A percentile compares a stretch with the other conserved stretches of the same genome.
Conservation (phyloP, 1,139 yeast species). For the Blastobotrys elegans region DNA sequence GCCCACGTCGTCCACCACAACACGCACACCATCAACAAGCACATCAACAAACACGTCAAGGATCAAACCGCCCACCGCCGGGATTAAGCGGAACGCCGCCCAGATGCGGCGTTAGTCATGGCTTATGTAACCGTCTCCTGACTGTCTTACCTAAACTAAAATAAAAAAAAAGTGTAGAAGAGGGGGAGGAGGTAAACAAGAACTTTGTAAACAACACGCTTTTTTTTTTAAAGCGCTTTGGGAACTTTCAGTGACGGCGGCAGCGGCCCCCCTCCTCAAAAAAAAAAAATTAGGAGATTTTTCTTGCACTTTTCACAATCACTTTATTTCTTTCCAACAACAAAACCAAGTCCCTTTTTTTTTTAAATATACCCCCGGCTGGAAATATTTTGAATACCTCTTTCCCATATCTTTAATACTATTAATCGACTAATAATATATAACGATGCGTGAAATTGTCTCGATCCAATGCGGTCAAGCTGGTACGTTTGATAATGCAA, state of each 20-base stretch:
- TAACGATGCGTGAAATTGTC: slow-evolving; percentile 40
- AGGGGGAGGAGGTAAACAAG: too few relatives aligned
- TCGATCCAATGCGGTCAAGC: slow-evolving; percentile 44
- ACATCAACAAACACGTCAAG: slow-evolving; percentile 3
- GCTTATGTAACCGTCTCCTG: not conserved
- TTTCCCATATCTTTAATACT: not conserved
- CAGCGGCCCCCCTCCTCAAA: not conserved
- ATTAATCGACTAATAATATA: not conserved
- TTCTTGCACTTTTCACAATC: not conserved
- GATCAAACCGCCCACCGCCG: slow-evolving; percentile 14
- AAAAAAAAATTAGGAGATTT: not conserved
- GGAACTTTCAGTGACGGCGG: too few relatives aligned
- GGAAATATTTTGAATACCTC: slow-evolving; percentile 3
- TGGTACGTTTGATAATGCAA: slow-evolving; percentile 28
- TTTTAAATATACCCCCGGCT: too few relatives aligned
- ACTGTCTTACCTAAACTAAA: too few relatives aligned
- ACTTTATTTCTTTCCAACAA: not conserved
- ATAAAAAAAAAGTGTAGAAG: too few relatives aligned
- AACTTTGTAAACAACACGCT: not conserved
- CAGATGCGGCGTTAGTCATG: slow-evolving; percentile 2
- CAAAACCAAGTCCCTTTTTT: not conserved
- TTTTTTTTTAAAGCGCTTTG: too few relatives aligned
- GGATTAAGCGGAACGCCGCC: slow-evolving; percentile 11
- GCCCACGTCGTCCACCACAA: not conserved
- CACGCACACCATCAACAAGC: not conserved